Evolutionary conservation across 1,139 yeast species (phyloP).

Genomic region (Magnusiomyces suaveolens): DNA sequence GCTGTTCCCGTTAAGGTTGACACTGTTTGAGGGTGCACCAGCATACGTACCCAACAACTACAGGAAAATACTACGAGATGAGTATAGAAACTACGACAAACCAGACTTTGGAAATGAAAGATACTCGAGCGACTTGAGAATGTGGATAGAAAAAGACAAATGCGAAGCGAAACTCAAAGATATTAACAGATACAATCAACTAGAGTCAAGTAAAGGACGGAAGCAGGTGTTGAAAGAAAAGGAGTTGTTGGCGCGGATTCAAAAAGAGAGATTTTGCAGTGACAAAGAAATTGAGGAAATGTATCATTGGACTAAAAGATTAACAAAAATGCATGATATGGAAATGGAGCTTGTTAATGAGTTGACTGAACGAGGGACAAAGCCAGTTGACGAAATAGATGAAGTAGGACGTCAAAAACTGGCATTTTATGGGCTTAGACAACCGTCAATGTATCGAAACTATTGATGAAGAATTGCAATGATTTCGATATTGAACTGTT

Average conservation of each 20-base stretch:
- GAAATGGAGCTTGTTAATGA: background rate
- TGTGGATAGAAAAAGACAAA: background rate
- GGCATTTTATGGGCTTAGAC: background rate
- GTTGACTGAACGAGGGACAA: background rate
- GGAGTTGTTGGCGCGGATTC: background rate
- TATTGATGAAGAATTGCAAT: background rate
- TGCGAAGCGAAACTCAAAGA: background rate
- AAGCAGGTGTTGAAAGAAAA: background rate
- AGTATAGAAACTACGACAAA: constrained; percentile 24
- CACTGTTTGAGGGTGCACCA: constrained; percentile 50
- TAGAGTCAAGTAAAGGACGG: background rate
- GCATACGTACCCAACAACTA: constrained; percentile 48
- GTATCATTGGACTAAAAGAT: background rate
- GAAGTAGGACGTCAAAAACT: background rate
- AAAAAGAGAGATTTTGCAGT: background rate
- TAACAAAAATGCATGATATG: background rate
- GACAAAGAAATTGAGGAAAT: background rate
- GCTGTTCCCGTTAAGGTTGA: constrained; percentile 45
- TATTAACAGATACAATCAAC: background rate
- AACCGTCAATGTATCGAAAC: background rate
- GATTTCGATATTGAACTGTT: too few relatives aligned
- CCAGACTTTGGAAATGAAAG: constrained; percentile 13
- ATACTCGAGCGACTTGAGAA: background rate
- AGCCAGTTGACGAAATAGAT: background rate
- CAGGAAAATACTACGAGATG: constrained; percentile 34